Percentiles rank a stretch among this genome's conserved stretches.
Conservation (phyloP, 768 basidiomycete species). For the Amanita pseudoporphyria region DNA sequence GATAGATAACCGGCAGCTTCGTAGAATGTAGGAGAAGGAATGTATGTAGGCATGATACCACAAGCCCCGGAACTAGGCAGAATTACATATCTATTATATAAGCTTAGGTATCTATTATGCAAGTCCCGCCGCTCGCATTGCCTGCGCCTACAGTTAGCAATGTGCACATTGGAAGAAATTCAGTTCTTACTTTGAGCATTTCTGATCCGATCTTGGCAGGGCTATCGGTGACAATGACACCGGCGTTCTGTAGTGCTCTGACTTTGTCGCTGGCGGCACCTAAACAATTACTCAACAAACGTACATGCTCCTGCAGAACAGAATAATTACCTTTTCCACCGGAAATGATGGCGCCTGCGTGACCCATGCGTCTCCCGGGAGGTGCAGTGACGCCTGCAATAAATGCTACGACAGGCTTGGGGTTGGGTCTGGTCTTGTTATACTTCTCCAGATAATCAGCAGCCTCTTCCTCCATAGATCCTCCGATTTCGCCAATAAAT, state of each 20-base stretch:
- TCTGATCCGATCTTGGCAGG: constrained; percentile 89
- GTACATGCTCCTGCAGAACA: not conserved
- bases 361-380: constrained; percentile 96
- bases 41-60: constrained; percentile 13
- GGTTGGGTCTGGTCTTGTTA: constrained; percentile 79
- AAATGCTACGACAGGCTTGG: constrained; percentile 96
- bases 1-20: constrained; percentile 60
- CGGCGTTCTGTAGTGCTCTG: constrained; percentile 80
- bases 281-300: constrained; percentile 15
- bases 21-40: constrained; percentile 33
- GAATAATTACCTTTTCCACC: constrained; percentile 79
- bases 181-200: constrained; percentile 71
- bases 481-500: constrained; percentile 97
- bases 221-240: constrained; percentile 88
- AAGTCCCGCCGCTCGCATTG: constrained; percentile 71
- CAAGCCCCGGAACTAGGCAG: not conserved
- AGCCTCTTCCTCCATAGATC: constrained; percentile 98
- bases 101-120: constrained; percentile 22
- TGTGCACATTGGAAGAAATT: not conserved
- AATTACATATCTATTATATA: constrained; percentile 11
- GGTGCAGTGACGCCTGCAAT: constrained; percentile 98
- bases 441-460: constrained; percentile 90
- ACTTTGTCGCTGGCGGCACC: constrained; percentile 94
- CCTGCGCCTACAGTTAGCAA: constrained; percentile 29
- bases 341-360: constrained; percentile 96